Evolutionary conservation across 2,329 filamentous ascomycete species (phyloP), one percentile per base, ranked within the genome.

Genomic region (Nectriaceae sp.): DNA sequence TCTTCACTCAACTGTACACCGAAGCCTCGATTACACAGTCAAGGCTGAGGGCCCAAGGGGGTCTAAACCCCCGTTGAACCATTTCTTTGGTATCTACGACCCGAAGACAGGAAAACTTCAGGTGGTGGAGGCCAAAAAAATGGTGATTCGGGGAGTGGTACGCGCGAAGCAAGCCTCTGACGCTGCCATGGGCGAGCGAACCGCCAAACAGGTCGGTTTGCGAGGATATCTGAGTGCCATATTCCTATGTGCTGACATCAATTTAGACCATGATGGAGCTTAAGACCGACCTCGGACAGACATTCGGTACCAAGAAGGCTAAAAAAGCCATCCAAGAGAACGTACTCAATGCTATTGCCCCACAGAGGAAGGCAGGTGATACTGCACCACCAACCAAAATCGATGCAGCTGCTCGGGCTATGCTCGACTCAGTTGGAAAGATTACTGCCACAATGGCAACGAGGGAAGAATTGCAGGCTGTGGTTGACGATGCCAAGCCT

Each of bases 271-370:
- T 79, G 61, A 72, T 79, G 60, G 80, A 86, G 21, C 80, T 81
- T 63, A 82, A 82, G 58, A 85, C 84, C 59, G 82, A 85, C 2
- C 82, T 95, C 11, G 88, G 88, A 35, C 79, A 88, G 60, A 84
- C 87, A 24, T 95, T 95, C 62, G 90, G 90, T 66, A 93, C 89
- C 21, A 91, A 89, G 74, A 93, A 92, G 71, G 87, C 89, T 19
- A 88, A 85, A 76, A 93, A 92, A 72, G 87, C 83, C 1, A 83
- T 94, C 57, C 76, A 79, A 21, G 80, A 85, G 47, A 77, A 81
- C 54, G 83, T 84, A 3, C 78, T 88, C 60, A 91, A 92, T 63
- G 87, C 87, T 16, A 90, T 93, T 57, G 71, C 70, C 36, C 69
- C 75, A 36, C 65, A 67, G 61, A 70, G 65, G 54, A 65, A 59